Evolutionary conservation across 2,329 filamentous ascomycete genomes (phyloP).

Genomic region (Neoarthrinium moseri): DNA sequence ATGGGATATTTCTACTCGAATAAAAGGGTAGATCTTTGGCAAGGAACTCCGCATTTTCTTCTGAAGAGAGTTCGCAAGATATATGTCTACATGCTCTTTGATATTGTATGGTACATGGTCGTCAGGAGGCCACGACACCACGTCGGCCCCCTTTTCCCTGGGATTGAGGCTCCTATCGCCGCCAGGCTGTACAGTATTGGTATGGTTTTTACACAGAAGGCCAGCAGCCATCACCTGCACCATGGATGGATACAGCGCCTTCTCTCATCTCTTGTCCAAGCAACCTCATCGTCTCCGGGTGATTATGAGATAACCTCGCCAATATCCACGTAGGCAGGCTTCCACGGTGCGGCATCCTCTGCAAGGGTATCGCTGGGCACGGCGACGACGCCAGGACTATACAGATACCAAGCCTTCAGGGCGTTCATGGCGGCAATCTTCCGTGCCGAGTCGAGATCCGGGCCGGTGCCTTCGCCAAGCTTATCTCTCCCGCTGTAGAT

Average conservation of each 20-base stretch:
- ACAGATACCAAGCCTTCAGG: constrained; percentile 94
- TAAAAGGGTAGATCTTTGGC: neutral
- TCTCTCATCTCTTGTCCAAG: no score
- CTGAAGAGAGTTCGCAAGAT: neutral
- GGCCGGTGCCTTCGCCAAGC: constrained; percentile 84
- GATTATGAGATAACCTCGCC: constrained; percentile 62
- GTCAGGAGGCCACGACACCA: constrained; percentile 2
- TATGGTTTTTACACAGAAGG: constrained; percentile 6
- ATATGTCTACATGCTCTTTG: constrained; percentile 1
- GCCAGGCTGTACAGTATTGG: neutral
- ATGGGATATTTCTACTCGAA: no score
- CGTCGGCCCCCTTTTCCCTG: neutral
- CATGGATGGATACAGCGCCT: no score
- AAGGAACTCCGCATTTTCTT: no score
- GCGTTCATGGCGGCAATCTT: constrained; percentile 79
- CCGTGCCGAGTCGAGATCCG: constrained; percentile 75
- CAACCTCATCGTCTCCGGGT: no score
- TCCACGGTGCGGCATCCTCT: constrained; percentile 61
- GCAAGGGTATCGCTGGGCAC: constrained; percentile 70
- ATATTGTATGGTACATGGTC: constrained; percentile 7
- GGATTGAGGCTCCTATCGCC: no score
- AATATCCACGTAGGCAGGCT: constrained; percentile 66
- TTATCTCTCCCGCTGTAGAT: constrained; percentile 91
- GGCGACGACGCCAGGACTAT: constrained; percentile 70
- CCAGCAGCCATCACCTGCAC: neutral